Percentiles rank a stretch among this genome's conserved stretches.
Conservation (phyloP, 768 basidiomycete species). For the Melanogaster broomeanus region DNA sequence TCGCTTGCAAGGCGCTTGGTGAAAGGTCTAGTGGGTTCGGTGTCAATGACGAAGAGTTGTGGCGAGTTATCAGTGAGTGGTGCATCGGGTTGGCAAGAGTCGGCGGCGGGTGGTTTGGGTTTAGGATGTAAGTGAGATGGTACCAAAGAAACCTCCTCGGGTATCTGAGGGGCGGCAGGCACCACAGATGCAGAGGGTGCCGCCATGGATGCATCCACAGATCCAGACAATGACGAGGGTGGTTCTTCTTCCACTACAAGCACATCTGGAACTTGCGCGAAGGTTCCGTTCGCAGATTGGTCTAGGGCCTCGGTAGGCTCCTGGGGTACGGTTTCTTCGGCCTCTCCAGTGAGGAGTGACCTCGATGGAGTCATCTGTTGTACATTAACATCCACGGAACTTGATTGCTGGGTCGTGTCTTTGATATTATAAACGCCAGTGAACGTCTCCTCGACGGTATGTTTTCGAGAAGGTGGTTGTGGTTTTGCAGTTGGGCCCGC, state of each 20-base stretch:
- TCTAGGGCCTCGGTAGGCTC: slow-evolving; percentile 11
- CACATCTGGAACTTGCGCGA: background rate
- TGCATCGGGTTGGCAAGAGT: background rate
- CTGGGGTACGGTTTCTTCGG: background rate
- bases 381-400: background rate
- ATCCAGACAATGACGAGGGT: too few relatives aligned
- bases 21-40: slow-evolving; percentile 26
- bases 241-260: slow-evolving; percentile 1
- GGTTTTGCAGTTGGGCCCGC: slow-evolving; percentile 8
- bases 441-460: slow-evolving; percentile 35
- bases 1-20: slow-evolving; percentile 15
- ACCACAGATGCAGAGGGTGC: too few relatives aligned
- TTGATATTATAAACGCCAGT: slow-evolving; percentile 37
- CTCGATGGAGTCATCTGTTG: background rate
- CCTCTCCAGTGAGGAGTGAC: slow-evolving; percentile 3
- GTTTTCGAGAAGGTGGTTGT: slow-evolving; percentile 11
- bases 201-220: background rate
- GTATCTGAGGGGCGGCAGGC: too few relatives aligned
- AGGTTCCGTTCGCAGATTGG: background rate
- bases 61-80: background rate
- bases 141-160: background rate
- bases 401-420: background rate
- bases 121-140: background rate
- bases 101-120: background rate
- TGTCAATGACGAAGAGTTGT: slow-evolving; percentile 41